phyloP scores from a whole-genome alignment of 129 eudicot species.

The Deinandra increscens region DNA sequence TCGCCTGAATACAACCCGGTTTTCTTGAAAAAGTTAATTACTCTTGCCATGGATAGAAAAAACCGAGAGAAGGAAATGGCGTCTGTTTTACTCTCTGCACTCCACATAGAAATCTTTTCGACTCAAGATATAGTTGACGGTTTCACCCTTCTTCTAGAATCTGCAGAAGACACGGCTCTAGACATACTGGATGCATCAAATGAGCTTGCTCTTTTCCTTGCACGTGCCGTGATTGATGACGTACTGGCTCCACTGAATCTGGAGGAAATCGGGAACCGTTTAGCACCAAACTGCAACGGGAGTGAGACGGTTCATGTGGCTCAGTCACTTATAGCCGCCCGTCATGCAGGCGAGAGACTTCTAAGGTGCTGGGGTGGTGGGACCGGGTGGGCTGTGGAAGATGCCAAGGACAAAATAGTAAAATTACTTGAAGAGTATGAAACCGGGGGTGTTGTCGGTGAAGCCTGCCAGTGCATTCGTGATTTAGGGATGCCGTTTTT shows the following conservation, averaged over 20 bases:
- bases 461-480: constrained; percentile 87
- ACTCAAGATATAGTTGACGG: constrained; percentile 87
- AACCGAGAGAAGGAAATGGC: constrained; percentile 96
- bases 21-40: constrained; percentile 74
- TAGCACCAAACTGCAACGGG: constrained; percentile 64
- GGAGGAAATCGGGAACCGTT: constrained; percentile 60
- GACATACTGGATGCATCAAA: constrained; percentile 85
- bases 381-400: constrained; percentile 98
- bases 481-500: constrained; percentile 92
- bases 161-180: constrained; percentile 89
- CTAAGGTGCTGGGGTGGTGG: constrained; percentile 98
- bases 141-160: constrained; percentile 70
- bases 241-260: constrained; percentile 81
- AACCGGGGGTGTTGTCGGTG: constrained; percentile 72
- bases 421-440: constrained; percentile 87
- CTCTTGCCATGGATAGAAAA: constrained; percentile 88
- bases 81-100: constrained; percentile 77
- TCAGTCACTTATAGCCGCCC: constrained; percentile 61
- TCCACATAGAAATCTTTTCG: constrained; percentile 77
- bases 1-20: constrained; percentile 71
- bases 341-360: constrained; percentile 91
- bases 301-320: constrained; percentile 74
- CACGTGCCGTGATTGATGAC: constrained; percentile 84
- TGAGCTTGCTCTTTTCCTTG: constrained; percentile 79
- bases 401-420: constrained; percentile 83